These are phyloP conservation scores for Aquilaria malaccensis DNA, from an alignment of 345 rosid species.

Conservation along the genomic window DNA sequence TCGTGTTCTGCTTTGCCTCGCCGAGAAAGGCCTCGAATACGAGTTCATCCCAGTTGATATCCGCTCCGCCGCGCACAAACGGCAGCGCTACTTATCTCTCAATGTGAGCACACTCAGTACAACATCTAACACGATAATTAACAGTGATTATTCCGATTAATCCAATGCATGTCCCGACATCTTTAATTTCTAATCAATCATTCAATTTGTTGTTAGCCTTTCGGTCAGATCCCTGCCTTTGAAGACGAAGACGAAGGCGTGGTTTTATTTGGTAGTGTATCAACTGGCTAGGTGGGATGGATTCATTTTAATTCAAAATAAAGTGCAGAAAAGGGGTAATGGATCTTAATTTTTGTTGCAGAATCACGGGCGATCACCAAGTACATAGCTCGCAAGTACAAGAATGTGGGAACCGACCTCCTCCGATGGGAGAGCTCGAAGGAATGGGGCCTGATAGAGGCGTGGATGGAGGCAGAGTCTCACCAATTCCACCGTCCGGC, in stretches of 20 bases:
- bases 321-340: neutral
- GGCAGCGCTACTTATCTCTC: slow-evolving; percentile 25
- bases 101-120: slow-evolving; percentile 12
- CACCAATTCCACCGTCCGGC: slow-evolving; percentile 31
- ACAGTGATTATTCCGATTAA: neutral
- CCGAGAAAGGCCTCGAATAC: slow-evolving; percentile 18
- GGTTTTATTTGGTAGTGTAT: slow-evolving; percentile 19
- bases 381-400: slow-evolving; percentile 31
- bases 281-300: neutral
- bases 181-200: neutral
- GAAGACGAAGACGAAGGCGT: slow-evolving; percentile 29
- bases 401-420: slow-evolving; percentile 15
- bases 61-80: slow-evolving; percentile 12
- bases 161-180: neutral
- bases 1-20: slow-evolving; percentile 15
- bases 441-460: slow-evolving; percentile 18
- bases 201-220: slow-evolving; percentile 23
- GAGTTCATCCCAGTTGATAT: slow-evolving; percentile 19
- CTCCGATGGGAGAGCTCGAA: slow-evolving; percentile 11
- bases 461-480: slow-evolving; percentile 44
- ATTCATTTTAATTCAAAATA: neutral
- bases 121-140: neutral
- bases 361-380: slow-evolving; percentile 39
- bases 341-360: slow-evolving; percentile 6
- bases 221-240: slow-evolving; percentile 38